phyloP scores from a whole-genome alignment of 352 stramenopile species.

The Phytopythium delawarense region DNA sequence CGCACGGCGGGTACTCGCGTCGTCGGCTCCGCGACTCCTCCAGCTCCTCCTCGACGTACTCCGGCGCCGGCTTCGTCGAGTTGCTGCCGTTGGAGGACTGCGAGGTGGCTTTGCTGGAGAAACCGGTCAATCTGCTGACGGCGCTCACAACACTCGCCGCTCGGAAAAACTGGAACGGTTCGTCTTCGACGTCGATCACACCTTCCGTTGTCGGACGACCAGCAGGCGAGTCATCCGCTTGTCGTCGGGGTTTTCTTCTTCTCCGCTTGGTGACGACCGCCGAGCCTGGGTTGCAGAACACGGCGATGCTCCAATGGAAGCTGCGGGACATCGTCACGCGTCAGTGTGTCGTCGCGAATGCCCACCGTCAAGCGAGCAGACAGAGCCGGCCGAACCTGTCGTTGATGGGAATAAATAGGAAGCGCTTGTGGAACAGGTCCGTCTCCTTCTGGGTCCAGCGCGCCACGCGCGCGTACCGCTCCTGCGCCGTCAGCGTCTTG shows the following conservation, averaged over 20 bases:
- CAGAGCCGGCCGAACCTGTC: conserved; percentile 44
- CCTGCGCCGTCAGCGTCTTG: conserved; percentile 23
- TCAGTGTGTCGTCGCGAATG: neutral
- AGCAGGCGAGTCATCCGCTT: neutral
- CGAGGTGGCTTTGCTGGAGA: neutral
- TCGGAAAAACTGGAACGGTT: conserved; percentile 14
- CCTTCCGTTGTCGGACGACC: conserved; percentile 6
- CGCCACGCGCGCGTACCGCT: conserved; percentile 51
- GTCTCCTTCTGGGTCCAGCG: conserved; percentile 84
- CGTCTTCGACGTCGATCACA: conserved; percentile 34
- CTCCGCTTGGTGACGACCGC: conserved; percentile 54
- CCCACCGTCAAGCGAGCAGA: neutral
- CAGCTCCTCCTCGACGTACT: conserved; percentile 39
- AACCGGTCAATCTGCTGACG: neutral
- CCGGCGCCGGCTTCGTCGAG: neutral
- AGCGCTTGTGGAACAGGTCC: conserved; percentile 81
- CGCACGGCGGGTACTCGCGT: conserved; percentile 49
- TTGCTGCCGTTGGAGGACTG: neutral
- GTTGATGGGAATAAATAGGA: conserved; percentile 90
- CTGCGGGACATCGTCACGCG: conserved; percentile 18
- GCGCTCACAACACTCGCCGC: neutral
- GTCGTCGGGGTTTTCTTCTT: conserved; percentile 8
- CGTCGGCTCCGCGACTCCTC: conserved; percentile 29
- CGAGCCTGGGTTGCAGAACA: conserved; percentile 81
- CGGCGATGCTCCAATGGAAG: conserved; percentile 89